A percentile compares a stretch with the other conserved stretches of the same genome.
These are phyloP conservation scores for Penicillium capsulatum DNA, from an alignment of 2,329 filamentous ascomycete genomes.

Conservation along the genomic window DNA sequence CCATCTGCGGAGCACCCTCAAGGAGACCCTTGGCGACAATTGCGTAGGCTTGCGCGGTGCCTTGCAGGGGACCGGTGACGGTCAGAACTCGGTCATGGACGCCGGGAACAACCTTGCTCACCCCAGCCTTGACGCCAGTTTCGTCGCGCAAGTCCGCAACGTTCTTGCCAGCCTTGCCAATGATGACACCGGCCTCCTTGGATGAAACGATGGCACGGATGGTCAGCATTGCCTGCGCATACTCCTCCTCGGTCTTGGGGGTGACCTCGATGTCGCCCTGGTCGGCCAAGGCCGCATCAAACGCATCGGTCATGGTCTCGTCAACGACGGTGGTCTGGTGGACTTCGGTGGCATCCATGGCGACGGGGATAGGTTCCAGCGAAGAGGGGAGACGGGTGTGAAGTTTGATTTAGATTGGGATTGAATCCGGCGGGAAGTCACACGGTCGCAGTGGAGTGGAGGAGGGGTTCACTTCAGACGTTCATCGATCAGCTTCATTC, in stretches of 20 bases:
- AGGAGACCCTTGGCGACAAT: slow-evolving; percentile 87
- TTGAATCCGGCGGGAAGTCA: slow-evolving; percentile 7
- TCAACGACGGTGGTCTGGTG: slow-evolving; percentile 56
- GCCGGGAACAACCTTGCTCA: slow-evolving; percentile 97
- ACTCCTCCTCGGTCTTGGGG: slow-evolving; percentile 95
- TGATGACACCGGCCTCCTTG: slow-evolving; percentile 98
- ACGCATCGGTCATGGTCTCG: slow-evolving; percentile 56
- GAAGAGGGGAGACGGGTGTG: slow-evolving; percentile 22
- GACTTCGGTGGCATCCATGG: slow-evolving; percentile 60
- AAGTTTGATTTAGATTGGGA: slow-evolving; percentile 11
- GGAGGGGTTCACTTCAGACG: slow-evolving; percentile 10
- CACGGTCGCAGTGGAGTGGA: slow-evolving; percentile 17
- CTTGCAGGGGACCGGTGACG: slow-evolving; percentile 83
- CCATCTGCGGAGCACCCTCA: slow-evolving; percentile 89
- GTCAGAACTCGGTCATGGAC: slow-evolving; percentile 96
- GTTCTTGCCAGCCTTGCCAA: slow-evolving; percentile 97
- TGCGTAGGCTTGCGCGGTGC: slow-evolving; percentile 86
- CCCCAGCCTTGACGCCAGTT: slow-evolving; percentile 94
- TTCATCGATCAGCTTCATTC: slow-evolving; percentile 12
- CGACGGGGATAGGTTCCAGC: slow-evolving; percentile 18
- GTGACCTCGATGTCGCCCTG: slow-evolving; percentile 66
- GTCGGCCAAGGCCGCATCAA: slow-evolving; percentile 64
- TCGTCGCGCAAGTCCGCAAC: slow-evolving; percentile 95
- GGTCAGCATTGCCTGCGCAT: slow-evolving; percentile 85
- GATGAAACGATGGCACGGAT: slow-evolving; percentile 96